phyloP scores from a whole-genome alignment of 352 stramenopile species.

The Pythium volutum region DNA sequence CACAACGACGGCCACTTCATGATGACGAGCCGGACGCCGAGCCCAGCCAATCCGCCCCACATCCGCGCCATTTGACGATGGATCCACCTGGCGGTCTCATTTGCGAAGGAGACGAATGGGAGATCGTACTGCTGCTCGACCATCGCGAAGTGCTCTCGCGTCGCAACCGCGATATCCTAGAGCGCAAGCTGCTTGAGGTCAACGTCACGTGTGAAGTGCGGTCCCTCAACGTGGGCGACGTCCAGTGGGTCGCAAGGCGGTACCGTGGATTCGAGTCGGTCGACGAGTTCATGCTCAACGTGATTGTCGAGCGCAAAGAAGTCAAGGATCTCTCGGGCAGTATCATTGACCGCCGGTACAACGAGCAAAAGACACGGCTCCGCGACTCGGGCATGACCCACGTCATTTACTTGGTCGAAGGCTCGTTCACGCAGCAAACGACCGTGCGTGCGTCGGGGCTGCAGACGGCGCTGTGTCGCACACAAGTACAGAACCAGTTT shows the following conservation, averaged over 20 bases:
- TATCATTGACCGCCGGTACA: slow-evolving; percentile 81
- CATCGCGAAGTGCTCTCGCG: slow-evolving; percentile 78
- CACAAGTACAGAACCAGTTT: slow-evolving; percentile 80
- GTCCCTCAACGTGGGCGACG: slow-evolving; percentile 67
- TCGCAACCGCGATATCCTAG: slow-evolving; percentile 66
- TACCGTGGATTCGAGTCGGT: slow-evolving; percentile 23
- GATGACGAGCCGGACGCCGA: slow-evolving; percentile 12
- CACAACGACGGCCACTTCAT: background rate
- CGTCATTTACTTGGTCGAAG: slow-evolving; percentile 85
- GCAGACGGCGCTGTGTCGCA: slow-evolving; percentile 72
- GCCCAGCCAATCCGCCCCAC: background rate
- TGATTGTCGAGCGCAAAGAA: slow-evolving; percentile 84
- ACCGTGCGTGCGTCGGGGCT: slow-evolving; percentile 56
- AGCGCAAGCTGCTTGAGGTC: slow-evolving; percentile 74
- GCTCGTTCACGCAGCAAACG: slow-evolving; percentile 70
- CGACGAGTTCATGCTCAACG: slow-evolving; percentile 72
- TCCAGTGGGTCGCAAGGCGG: slow-evolving; percentile 71
- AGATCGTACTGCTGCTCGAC: slow-evolving; percentile 78
- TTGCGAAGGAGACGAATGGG: slow-evolving; percentile 52
- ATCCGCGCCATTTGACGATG: background rate
- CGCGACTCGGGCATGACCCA: slow-evolving; percentile 61
- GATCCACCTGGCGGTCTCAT: slow-evolving; percentile 12
- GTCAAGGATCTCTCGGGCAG: slow-evolving; percentile 74
- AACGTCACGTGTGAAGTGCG: slow-evolving; percentile 83
- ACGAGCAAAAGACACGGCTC: slow-evolving; percentile 76